Conservation (phyloP, 306 rosid genomes). For the Herpetospermum pedunculosum region DNA sequence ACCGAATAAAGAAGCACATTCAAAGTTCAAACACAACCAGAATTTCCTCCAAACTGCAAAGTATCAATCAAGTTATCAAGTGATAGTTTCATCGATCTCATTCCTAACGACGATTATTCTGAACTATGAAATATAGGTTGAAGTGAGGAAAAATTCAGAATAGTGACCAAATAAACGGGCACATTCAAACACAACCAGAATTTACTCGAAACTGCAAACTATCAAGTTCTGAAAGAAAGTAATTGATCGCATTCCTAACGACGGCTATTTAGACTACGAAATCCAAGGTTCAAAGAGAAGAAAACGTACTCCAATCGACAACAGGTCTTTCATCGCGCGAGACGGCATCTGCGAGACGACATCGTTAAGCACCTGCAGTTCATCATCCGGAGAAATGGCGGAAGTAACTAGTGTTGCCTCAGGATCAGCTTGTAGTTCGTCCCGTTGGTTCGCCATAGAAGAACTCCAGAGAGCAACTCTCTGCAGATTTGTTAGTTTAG, state of each 20-base stretch:
- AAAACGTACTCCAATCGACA: conserved; percentile 35
- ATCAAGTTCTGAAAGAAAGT: not conserved
- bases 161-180: not conserved
- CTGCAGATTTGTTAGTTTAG: not conserved
- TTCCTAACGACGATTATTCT: not conserved
- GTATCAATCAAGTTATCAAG: not conserved
- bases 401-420: not conserved
- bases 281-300: not conserved
- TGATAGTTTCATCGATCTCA: not conserved
- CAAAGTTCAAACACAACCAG: not conserved
- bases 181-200: not conserved
- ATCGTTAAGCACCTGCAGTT: conserved; percentile 11
- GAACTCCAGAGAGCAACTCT: not conserved
- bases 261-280: not conserved
- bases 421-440: not conserved
- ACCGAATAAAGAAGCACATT: not conserved
- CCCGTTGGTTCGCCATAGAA: not conserved
- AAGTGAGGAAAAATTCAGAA: not conserved
- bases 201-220: not conserved
- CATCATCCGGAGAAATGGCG: not conserved
- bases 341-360: conserved; percentile 34
- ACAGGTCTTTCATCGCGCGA: conserved; percentile 31
- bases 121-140: not conserved
- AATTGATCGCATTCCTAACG: not conserved
- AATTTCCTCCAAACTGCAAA: not conserved